phyloP scores from a whole-genome alignment of 129 eudicot genomes.

The Flaveria sonorensis region DNA sequence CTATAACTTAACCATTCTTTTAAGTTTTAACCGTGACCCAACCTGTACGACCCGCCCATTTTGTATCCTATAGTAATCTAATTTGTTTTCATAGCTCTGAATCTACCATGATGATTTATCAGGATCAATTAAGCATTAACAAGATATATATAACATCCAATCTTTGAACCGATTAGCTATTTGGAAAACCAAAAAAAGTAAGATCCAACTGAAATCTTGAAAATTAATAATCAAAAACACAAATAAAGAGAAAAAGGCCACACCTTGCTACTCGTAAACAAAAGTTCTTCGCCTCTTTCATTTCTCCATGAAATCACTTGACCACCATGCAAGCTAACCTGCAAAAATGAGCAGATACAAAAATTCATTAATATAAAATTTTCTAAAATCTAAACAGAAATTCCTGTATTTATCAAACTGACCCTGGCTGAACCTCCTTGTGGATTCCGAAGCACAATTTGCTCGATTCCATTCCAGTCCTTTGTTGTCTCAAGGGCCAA shows the following conservation, averaged over 20 bases:
- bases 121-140: neutral
- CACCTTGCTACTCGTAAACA: conserved; percentile 91
- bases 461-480: conserved; percentile 81
- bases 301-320: conserved; percentile 92
- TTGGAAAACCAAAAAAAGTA: neutral
- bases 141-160: neutral
- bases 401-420: conserved; percentile 33
- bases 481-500: conserved; percentile 57
- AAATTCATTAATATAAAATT: neutral
- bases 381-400: conserved; percentile 1
- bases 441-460: conserved; percentile 70
- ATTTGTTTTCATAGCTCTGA: neutral
- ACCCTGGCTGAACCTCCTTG: conserved; percentile 73
- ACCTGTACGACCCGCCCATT: neutral
- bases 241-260: conserved; percentile 8
- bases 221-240: neutral
- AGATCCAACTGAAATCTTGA: neutral
- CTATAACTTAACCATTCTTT: too few species aligned
- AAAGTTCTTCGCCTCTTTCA: conserved; percentile 85
- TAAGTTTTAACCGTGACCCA: neutral
- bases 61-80: neutral
- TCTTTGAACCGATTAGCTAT: neutral
- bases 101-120: neutral
- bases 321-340: conserved; percentile 90
- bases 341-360: conserved; percentile 18